Base-by-base conservation (phyloP, 495 filamentous ascomycete species). In the Trichoderma orchidacearum region DNA sequence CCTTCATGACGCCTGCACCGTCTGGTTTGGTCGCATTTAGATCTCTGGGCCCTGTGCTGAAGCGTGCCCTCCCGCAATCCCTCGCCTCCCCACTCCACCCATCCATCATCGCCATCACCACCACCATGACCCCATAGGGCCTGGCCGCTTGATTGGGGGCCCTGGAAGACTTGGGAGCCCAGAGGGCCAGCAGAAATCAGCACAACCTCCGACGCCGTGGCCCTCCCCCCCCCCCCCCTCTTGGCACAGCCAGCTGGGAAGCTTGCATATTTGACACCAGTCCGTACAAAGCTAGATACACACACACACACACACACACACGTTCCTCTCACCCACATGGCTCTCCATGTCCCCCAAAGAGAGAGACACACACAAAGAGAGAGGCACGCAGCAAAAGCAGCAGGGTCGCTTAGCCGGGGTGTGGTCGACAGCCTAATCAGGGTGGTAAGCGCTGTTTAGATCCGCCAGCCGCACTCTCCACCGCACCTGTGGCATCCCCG, bases 391-490 rank as follows among this genome's bases (percentile, higher is more conserved):
- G 21, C 18, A 48, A 27, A 23, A 28, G 5, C 8, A 27, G 41
- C 41, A 28, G 41, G 18, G 41, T 27, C 41, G 41, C 41, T 48
- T 23, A 23, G 41, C 41, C 23, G 41, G 41, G 41, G 41, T 48
- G 41, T 23, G 6, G 41, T 48, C 41, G 41, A 15, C 41, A 48
- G 41, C 41, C 41, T 23, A 48, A 48, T 25, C 41, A 25, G 13
- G 41, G 41, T 48, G 41, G 41, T 48, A 48, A 48, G 41, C 41
- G 41, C 41, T 18, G n/a, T 48, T 48, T 48, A 48, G 41, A 48
- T 48, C 41, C 41, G 41, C 41, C 41, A 48, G 41, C 41, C 41
- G 41, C 41, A 48, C 41, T 23, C 41, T 25, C 41, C 6, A 21
- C 38, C 13, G 41, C 41, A 18, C 41, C 23, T 48, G 41, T 48